Percentiles rank a stretch among this genome's conserved stretches.
phyloP scores from a whole-genome alignment of 768 basidiomycete genomes.

The Boletus subparvulus region DNA sequence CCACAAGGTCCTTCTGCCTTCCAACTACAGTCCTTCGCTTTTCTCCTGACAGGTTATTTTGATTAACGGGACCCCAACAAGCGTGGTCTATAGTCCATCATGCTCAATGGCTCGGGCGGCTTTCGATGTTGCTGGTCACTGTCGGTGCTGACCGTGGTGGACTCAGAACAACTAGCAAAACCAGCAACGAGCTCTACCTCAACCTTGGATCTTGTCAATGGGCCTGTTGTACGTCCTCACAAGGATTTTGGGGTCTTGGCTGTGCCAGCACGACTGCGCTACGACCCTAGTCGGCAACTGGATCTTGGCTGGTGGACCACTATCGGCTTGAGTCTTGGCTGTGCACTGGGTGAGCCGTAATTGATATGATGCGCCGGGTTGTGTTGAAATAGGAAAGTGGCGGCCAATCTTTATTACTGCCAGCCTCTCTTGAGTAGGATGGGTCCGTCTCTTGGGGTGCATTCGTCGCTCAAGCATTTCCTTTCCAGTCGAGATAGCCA shows the following conservation, averaged over 20 bases:
- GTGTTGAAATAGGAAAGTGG: slow-evolving; percentile 25
- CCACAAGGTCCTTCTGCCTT: slow-evolving; percentile 3
- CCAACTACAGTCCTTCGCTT: slow-evolving; percentile 19
- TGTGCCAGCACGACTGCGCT: slow-evolving; percentile 43
- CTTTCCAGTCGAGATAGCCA: slow-evolving; percentile 32
- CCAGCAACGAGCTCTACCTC: background rate
- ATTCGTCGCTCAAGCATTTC: background rate
- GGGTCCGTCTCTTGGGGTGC: background rate
- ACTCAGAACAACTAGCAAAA: slow-evolving; percentile 2
- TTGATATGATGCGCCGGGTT: background rate
- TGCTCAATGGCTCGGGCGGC: slow-evolving; percentile 11
- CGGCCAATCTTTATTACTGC: slow-evolving; percentile 78
- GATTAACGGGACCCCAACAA: background rate
- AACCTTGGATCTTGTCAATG: background rate
- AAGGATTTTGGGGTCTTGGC: slow-evolving; percentile 46
- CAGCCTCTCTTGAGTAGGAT: slow-evolving; percentile 72
- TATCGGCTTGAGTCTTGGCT: slow-evolving; percentile 46
- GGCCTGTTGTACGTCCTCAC: background rate
- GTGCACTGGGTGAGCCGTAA: slow-evolving; percentile 42
- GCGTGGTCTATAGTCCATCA: slow-evolving; percentile 1
- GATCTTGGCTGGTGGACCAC: slow-evolving; percentile 41
- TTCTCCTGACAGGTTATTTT: background rate
- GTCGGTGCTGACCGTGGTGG: slow-evolving; percentile 12
- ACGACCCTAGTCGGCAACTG: slow-evolving; percentile 39
- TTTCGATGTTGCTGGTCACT: slow-evolving; percentile 15